Evolutionary conservation across 176 grass and related monocot species (phyloP).

Genomic region (Ananas comosus): DNA sequence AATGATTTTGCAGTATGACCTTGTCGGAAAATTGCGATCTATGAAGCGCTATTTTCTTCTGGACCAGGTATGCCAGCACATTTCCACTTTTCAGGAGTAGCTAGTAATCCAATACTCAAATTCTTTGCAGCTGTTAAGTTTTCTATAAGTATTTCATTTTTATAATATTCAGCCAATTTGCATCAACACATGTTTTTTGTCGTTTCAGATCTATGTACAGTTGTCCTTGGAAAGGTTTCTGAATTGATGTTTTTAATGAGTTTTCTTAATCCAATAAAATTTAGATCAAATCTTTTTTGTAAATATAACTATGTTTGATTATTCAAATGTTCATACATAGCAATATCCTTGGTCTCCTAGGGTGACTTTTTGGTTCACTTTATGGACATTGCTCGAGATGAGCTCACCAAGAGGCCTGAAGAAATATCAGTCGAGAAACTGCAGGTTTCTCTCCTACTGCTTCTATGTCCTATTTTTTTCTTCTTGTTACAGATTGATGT

Average conservation of each 20-base stretch:
- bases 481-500: not conserved
- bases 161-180: not conserved
- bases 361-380: slow-evolving; percentile 99
- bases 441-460: slow-evolving; percentile 45
- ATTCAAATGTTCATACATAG: slow-evolving; percentile 17
- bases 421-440: slow-evolving; percentile 96
- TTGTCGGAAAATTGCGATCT: slow-evolving; percentile 79
- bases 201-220: too few relatives aligned
- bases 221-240: too few relatives aligned
- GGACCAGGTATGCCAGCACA: slow-evolving; percentile 53
- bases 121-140: not conserved
- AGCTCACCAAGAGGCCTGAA: slow-evolving; percentile 77
- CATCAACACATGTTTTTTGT: not conserved
- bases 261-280: too few relatives aligned
- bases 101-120: not conserved
- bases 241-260: too few relatives aligned
- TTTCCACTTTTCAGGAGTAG: not conserved
- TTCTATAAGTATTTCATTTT: not conserved
- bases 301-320: too few relatives aligned
- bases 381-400: slow-evolving; percentile 98
- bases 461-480: slow-evolving; percentile 10
- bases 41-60: slow-evolving; percentile 94
- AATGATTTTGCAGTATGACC: slow-evolving; percentile 51
- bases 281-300: too few relatives aligned
- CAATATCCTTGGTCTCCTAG: slow-evolving; percentile 37